A percentile compares a stretch with the other conserved stretches of the same genome.
Conservation (phyloP, 768 basidiomycete species). For the Boletus rufocinnamomeus region DNA sequence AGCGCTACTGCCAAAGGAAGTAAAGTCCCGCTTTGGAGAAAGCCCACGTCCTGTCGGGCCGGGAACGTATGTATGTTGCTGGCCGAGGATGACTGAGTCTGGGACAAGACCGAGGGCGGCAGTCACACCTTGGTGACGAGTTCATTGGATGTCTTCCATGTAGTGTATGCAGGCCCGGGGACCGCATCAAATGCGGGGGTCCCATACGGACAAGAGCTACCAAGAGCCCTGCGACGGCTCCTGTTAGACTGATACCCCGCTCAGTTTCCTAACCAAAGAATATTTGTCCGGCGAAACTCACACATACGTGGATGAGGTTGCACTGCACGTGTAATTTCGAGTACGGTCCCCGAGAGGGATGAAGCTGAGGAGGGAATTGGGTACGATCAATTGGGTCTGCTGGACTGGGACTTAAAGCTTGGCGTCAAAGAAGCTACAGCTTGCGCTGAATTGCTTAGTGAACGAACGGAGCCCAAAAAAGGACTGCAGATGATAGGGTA, state of each 20-base stretch:
- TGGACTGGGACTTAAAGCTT: constrained; percentile 26
- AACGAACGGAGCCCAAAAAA: too few relatives aligned
- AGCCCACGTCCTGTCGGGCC: constrained; percentile 46
- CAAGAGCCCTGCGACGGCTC: constrained; percentile 54
- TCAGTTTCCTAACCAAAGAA: not conserved
- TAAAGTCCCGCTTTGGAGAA: constrained; percentile 60
- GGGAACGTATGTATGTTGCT: constrained; percentile 44
- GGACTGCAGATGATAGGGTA: too few relatives aligned
- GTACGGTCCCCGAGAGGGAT: constrained; percentile 49
- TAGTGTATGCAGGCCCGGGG: constrained; percentile 35
- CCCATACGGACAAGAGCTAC: constrained; percentile 48
- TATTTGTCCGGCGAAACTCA: constrained; percentile 27
- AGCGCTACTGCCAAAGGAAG: constrained; percentile 34
- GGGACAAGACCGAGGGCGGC: constrained; percentile 9
- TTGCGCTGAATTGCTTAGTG: not conserved
- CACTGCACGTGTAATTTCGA: constrained; percentile 57
- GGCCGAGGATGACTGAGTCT: constrained; percentile 28
- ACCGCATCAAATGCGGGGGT: constrained; percentile 30
- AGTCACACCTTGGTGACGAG: constrained; percentile 16
- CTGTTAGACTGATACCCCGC: constrained; percentile 34
- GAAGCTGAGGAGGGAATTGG: constrained; percentile 31
- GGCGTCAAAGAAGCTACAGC: constrained; percentile 1
- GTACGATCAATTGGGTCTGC: constrained; percentile 39
- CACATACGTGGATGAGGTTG: constrained; percentile 38
- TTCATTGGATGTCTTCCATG: constrained; percentile 27